Percentiles rank a stretch among this genome's conserved stretches.
Evolutionary conservation across 2,329 filamentous ascomycete genomes (phyloP).

Genomic region (Elsinoe ampelina): DNA sequence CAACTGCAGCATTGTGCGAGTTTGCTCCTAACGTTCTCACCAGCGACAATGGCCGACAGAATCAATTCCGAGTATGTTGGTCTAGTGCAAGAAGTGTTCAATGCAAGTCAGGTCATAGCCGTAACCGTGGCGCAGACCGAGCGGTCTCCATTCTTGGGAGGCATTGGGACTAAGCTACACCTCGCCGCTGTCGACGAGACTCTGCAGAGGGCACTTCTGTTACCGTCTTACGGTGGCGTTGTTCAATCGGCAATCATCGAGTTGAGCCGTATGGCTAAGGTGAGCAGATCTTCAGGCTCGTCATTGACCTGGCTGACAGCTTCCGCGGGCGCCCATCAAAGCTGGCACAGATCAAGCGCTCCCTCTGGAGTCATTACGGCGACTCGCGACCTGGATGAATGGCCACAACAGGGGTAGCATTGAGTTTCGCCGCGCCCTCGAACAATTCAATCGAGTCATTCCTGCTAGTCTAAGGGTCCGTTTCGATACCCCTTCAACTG

Average conservation of each 20-base stretch:
- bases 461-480: neutral
- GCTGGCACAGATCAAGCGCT: no score
- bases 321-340: no score
- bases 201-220: neutral
- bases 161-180: neutral
- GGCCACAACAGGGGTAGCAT: neutral
- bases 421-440: neutral
- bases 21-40: neutral
- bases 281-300: neutral
- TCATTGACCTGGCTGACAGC: neutral
- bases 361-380: neutral
- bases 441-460: neutral
- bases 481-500: neutral
- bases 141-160: neutral
- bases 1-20: no score
- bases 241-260: neutral
- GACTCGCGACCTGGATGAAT: neutral
- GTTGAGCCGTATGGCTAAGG: neutral
- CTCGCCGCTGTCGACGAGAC: neutral
- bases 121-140: neutral
- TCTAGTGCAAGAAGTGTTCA: neutral
- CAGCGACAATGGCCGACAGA: neutral
- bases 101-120: neutral
- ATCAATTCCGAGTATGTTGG: neutral
- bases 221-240: neutral